Percentiles rank a stretch among this genome's conserved stretches.
Conservation (phyloP, 139 green algal species). For the Asterochloris sp. region DNA sequence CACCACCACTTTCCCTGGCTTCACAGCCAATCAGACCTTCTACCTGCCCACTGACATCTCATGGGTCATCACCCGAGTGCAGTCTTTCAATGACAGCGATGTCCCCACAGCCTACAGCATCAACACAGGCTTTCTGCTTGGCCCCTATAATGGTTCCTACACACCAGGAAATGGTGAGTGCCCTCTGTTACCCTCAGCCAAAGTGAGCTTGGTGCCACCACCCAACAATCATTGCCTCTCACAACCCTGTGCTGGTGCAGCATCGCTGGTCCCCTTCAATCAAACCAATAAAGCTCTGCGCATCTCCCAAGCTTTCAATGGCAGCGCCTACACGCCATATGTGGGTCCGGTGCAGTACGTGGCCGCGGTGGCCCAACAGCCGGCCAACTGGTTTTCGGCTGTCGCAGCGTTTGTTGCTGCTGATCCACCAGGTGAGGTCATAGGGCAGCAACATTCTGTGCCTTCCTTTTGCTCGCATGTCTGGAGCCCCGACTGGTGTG, state of each 20-base stretch:
- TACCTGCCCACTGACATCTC: slow-evolving; percentile 6
- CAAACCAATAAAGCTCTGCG: too few relatives aligned
- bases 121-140: neutral
- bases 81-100: slow-evolving; percentile 7
- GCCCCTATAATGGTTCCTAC: slow-evolving; percentile 4
- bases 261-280: too few relatives aligned
- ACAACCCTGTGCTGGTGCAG: neutral
- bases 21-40: slow-evolving; percentile 1
- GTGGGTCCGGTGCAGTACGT: too few relatives aligned
- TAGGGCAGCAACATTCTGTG: too few relatives aligned
- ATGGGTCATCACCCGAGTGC: slow-evolving; percentile 13
- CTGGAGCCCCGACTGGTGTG: too few relatives aligned
- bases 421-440: too few relatives aligned
- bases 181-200: neutral
- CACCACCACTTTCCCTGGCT: slow-evolving; percentile 2
- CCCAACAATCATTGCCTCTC: neutral
- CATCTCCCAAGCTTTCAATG: too few relatives aligned
- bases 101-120: neutral
- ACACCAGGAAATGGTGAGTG: neutral
- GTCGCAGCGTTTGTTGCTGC: too few relatives aligned
- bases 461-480: too few relatives aligned
- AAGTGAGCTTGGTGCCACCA: neutral
- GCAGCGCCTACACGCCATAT: too few relatives aligned
- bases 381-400: too few relatives aligned
- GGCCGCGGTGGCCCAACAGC: too few relatives aligned